Conservation (phyloP, 257 asterid species). For the Solanum tarijense region DNA sequence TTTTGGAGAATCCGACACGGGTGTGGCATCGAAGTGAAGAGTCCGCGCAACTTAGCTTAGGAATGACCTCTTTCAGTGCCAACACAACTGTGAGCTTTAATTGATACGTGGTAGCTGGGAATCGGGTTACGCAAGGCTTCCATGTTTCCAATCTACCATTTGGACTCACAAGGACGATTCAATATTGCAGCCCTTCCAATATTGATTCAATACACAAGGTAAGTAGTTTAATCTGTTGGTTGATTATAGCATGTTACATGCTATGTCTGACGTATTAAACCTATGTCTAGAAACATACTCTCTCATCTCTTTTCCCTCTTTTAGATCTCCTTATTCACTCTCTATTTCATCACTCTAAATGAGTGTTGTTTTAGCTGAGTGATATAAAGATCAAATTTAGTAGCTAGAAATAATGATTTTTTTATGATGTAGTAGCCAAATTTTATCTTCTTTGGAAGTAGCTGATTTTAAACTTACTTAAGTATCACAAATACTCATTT, state of each 20-base stretch:
- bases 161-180: background rate
- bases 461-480: background rate
- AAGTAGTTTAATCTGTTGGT: background rate
- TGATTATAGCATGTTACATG: background rate
- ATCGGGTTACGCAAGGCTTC: background rate
- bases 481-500: background rate
- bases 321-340: background rate
- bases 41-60: background rate
- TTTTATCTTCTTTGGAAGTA: background rate
- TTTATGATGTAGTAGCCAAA: background rate
- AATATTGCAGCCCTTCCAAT: background rate
- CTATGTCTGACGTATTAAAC: background rate
- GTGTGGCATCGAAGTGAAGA: background rate
- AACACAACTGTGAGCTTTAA: background rate
- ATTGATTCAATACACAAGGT: background rate
- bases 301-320: background rate
- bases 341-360: background rate
- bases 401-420: background rate
- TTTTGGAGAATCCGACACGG: background rate
- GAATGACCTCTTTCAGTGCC: background rate
- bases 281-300: background rate
- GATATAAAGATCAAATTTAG: background rate
- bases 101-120: background rate
- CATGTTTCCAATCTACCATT: background rate
- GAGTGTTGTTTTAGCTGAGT: background rate